Percentiles rank a stretch among this genome's conserved stretches.
phyloP scores from a whole-genome alignment of 2,329 filamentous ascomycete species.

The Ilyonectria robusta region DNA sequence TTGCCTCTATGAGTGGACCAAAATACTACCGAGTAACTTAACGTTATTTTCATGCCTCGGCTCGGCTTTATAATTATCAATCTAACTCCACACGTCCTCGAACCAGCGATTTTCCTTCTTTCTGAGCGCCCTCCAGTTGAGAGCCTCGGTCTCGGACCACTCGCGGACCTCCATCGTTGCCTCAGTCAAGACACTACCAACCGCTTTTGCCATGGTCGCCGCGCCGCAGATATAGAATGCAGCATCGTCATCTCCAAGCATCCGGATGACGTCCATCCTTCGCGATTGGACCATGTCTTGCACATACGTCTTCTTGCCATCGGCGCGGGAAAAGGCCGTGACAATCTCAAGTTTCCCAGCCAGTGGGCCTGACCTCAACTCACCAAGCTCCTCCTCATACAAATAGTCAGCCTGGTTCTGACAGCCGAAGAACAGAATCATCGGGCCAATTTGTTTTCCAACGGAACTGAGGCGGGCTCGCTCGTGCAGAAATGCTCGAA shows the following conservation, averaged over 20 bases:
- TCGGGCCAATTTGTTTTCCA: constrained; percentile 16
- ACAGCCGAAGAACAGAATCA: constrained; percentile 30
- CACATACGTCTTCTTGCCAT: constrained; percentile 19
- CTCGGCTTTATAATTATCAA: background rate
- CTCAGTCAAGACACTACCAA: constrained; percentile 8
- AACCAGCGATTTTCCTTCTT: constrained; percentile 30
- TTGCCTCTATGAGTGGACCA: background rate
- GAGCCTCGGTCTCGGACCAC: constrained; percentile 14
- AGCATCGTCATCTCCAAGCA: constrained; percentile 22
- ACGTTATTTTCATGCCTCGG: background rate
- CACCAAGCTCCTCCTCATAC: constrained; percentile 17
- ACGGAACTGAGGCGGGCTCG: constrained; percentile 16
- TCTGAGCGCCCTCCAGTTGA: constrained; percentile 12
- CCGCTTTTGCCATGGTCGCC: constrained; percentile 27
- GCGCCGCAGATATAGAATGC: constrained; percentile 29
- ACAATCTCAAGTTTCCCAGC: constrained; percentile 20
- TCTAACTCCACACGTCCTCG: constrained; percentile 31
- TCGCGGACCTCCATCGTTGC: constrained; percentile 5
- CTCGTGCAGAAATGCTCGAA: constrained; percentile 29
- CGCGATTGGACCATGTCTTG: constrained; percentile 20
- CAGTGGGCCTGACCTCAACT: constrained; percentile 4
- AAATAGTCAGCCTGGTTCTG: constrained; percentile 20
- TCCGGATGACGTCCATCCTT: constrained; percentile 1
- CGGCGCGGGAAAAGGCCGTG: constrained; percentile 21
- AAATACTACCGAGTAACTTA: background rate